Conservation (phyloP, 2,329 filamentous ascomycete genomes). For the Alternaria dauci region DNA sequence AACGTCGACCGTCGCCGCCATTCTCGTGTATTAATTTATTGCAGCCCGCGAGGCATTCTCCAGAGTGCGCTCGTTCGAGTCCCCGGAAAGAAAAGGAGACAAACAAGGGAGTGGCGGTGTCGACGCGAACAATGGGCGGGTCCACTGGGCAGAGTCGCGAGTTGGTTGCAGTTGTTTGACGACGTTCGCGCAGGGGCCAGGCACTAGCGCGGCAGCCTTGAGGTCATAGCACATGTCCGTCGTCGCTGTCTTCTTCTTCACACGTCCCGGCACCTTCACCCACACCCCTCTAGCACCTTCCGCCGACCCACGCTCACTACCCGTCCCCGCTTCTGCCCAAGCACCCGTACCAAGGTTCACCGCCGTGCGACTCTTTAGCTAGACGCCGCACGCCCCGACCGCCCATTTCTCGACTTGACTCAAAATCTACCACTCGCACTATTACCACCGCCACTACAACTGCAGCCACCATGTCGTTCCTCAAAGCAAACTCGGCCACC, state of each 20-base stretch:
- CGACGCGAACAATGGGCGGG: slow-evolving; percentile 29
- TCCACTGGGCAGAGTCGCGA: slow-evolving; percentile 26
- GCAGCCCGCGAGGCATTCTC: slow-evolving; percentile 35
- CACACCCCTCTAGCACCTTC: neutral
- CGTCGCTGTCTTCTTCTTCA: slow-evolving; percentile 4
- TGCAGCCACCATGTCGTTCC: slow-evolving; percentile 44
- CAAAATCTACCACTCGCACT: neutral
- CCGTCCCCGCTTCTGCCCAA: neutral
- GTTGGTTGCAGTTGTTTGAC: slow-evolving; percentile 30
- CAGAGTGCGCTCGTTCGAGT: neutral
- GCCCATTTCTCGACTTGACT: neutral
- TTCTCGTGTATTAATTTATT: slow-evolving; percentile 46
- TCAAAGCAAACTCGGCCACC: slow-evolving; percentile 40
- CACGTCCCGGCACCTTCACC: slow-evolving; percentile 3
- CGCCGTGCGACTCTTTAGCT: slow-evolving; percentile 44
- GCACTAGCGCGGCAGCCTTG: slow-evolving; percentile 22
- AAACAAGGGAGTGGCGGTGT: slow-evolving; percentile 33
- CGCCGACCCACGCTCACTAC: slow-evolving; percentile 10
- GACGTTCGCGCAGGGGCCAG: slow-evolving; percentile 21
- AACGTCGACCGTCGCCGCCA: slow-evolving; percentile 72
- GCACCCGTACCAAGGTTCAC: neutral
- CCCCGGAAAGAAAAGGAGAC: slow-evolving; percentile 26
- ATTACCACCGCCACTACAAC: neutral
- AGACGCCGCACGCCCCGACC: slow-evolving; percentile 38
- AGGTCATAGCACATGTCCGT: slow-evolving; percentile 24